phyloP scores from a whole-genome alignment of 768 basidiomycete species.

The Astraeus odoratus region DNA sequence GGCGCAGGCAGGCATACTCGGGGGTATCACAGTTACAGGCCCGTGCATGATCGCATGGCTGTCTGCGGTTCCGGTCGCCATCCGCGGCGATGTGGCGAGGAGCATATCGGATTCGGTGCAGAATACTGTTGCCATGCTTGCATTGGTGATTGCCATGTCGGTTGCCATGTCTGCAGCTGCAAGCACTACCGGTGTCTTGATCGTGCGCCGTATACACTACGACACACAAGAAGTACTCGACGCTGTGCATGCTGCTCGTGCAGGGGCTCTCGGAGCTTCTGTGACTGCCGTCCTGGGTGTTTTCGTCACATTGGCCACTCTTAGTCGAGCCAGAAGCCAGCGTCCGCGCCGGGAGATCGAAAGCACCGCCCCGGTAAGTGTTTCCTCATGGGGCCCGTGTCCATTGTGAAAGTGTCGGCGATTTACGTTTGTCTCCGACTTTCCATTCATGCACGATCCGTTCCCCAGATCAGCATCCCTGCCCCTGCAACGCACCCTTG shows the following conservation, averaged over 20 bases:
- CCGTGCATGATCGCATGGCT: constrained; percentile 5
- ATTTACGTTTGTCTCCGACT: not conserved
- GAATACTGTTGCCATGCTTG: not conserved
- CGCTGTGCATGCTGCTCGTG: not conserved
- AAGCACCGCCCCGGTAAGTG: not conserved
- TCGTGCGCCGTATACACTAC: constrained; percentile 1
- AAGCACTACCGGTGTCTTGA: not conserved
- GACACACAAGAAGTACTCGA: constrained; percentile 1
- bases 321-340: not conserved
- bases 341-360: not conserved
- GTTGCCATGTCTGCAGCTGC: not conserved
- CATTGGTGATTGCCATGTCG: constrained; percentile 8
- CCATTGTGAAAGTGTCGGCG: not conserved
- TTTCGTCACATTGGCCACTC: not conserved
- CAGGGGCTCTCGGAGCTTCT: constrained; percentile 3
- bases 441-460: not conserved
- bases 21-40: constrained; percentile 9
- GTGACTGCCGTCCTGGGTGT: not conserved
- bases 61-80: not conserved
- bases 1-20: constrained; percentile 9
- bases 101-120: not conserved
- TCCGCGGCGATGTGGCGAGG: not conserved
- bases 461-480: not conserved
- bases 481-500: not conserved
- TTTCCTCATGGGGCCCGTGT: not conserved